Percentiles rank a stretch among this genome's conserved stretches.
Conservation (phyloP, 495 filamentous ascomycete species). For the Hypoxylon rickii region DNA sequence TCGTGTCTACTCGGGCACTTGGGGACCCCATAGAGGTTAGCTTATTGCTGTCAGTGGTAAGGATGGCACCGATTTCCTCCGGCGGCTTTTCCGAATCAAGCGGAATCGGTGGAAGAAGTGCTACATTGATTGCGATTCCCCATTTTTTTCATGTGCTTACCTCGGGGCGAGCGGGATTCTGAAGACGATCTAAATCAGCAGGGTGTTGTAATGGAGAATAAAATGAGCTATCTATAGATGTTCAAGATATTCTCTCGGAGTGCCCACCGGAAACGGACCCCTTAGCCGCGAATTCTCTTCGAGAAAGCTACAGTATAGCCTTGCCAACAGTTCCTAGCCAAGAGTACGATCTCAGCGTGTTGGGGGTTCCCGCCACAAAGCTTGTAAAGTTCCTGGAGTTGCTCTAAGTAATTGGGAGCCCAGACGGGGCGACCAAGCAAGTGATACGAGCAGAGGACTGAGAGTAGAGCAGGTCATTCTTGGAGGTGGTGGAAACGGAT, state of each 20-base stretch:
- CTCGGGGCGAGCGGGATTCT: not conserved
- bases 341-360: slow-evolving; percentile 3
- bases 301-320: slow-evolving; percentile 12
- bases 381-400: not conserved
- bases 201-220: slow-evolving; percentile 5
- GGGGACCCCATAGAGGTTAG: slow-evolving; percentile 12
- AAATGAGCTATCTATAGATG: slow-evolving; percentile 9
- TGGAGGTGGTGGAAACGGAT: no score
- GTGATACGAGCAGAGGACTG: not conserved
- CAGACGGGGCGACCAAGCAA: not conserved
- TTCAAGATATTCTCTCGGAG: slow-evolving; percentile 14
- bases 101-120: not conserved
- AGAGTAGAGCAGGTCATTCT: no score
- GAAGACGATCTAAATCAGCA: slow-evolving; percentile 7
- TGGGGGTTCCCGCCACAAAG: slow-evolving; percentile 7
- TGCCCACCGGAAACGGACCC: slow-evolving; percentile 1
- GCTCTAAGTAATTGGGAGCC: no score
- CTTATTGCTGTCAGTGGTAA: not conserved
- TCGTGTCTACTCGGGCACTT: not conserved
- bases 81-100: slow-evolving; percentile 15
- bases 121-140: slow-evolving; percentile 8
- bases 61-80: slow-evolving; percentile 6
- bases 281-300: slow-evolving; percentile 3
- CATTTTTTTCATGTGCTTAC: not conserved
- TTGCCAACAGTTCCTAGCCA: slow-evolving; percentile 8